phyloP scores from a whole-genome alignment of 2,329 filamentous ascomycete species.

The Fusarium irregulare region DNA sequence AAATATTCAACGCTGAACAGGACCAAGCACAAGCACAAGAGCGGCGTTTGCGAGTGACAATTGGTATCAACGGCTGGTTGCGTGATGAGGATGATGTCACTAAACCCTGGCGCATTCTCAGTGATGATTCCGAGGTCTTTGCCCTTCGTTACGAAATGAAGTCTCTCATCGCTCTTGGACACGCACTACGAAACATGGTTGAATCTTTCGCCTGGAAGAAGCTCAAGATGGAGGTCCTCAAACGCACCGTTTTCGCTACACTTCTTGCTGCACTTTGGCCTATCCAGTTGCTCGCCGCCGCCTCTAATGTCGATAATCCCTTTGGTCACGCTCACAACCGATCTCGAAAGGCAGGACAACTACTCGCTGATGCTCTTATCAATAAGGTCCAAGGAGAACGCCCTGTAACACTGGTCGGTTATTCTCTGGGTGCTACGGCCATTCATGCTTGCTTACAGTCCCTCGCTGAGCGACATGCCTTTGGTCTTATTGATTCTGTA shows the following conservation, averaged over 20 bases:
- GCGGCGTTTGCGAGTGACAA: slow-evolving; percentile 78
- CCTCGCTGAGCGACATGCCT: slow-evolving; percentile 81
- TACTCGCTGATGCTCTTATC: slow-evolving; percentile 84
- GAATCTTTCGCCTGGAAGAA: slow-evolving; percentile 79
- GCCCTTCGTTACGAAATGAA: slow-evolving; percentile 86
- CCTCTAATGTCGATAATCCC: slow-evolving; percentile 80
- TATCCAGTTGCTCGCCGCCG: slow-evolving; percentile 72
- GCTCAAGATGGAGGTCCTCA: slow-evolving; percentile 79
- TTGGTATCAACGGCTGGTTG: slow-evolving; percentile 90
- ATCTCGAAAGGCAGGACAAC: slow-evolving; percentile 81
- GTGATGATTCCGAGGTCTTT: slow-evolving; percentile 80
- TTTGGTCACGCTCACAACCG: slow-evolving; percentile 81
- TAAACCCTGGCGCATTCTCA: slow-evolving; percentile 81
- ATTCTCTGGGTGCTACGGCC: slow-evolving; percentile 82
- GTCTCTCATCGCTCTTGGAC: slow-evolving; percentile 79
- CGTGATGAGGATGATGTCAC: slow-evolving; percentile 79
- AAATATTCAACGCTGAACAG: slow-evolving; percentile 32
- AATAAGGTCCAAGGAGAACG: slow-evolving; percentile 85
- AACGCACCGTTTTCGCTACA: slow-evolving; percentile 75
- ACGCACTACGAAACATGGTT: slow-evolving; percentile 77
- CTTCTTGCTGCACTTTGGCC: slow-evolving; percentile 78
- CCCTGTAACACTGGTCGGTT: slow-evolving; percentile 83
- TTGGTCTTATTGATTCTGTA: slow-evolving; percentile 85
- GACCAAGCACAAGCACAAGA: slow-evolving; percentile 45
- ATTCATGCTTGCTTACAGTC: slow-evolving; percentile 84